Conservation (phyloP, 148 eudicot genomes). For the Bassia scoparia region DNA sequence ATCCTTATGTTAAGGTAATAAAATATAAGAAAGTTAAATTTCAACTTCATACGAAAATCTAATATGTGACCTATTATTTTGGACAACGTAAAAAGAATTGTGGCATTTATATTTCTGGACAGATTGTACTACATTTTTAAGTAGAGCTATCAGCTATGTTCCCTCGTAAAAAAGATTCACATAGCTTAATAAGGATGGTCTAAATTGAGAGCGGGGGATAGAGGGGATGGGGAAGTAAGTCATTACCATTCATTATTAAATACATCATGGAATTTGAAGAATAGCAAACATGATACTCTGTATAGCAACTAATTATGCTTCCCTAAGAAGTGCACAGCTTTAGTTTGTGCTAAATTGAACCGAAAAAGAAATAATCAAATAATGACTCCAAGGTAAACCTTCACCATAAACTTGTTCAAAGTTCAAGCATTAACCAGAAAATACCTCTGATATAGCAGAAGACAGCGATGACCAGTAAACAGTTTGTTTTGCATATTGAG, state of each 20-base stretch:
- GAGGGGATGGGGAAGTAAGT: background rate
- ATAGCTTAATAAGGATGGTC: background rate
- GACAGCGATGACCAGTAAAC: conserved; percentile 84
- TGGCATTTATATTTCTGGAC: no score
- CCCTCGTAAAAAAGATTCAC: background rate
- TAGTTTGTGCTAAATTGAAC: background rate
- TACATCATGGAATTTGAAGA: background rate
- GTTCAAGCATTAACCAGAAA: background rate
- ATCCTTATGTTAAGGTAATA: no score
- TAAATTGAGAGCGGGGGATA: no score
- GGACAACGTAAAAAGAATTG: no score
- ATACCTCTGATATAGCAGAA: conserved; percentile 80
- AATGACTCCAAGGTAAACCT: background rate
- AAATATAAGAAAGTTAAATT: no score
- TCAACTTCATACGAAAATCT: no score
- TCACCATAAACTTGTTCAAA: background rate
- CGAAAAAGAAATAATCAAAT: background rate
- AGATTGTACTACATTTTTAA: background rate
- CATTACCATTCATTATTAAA: background rate
- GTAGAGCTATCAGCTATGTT: background rate
- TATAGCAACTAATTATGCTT: background rate
- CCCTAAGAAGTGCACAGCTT: background rate
- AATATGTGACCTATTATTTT: background rate
- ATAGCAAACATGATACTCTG: background rate
- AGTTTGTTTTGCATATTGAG: conserved; percentile 47